Conservation (phyloP, 495 filamentous ascomycete species). For the Podospora anserina region DNA sequence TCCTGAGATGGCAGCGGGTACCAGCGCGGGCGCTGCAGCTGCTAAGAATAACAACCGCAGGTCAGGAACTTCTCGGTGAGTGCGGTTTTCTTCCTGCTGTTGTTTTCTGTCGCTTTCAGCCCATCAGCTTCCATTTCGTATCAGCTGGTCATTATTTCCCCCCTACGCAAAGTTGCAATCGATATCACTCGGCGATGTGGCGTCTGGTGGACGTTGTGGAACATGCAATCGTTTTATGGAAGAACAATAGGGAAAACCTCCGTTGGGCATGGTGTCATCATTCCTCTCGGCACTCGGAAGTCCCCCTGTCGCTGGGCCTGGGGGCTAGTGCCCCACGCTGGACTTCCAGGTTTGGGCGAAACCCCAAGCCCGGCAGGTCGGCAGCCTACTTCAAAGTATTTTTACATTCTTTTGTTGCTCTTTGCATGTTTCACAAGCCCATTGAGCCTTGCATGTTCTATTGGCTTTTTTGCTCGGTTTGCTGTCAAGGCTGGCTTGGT, state of each 20-base stretch:
- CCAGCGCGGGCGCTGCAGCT: conserved; percentile 1
- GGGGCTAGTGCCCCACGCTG: conserved; percentile 1
- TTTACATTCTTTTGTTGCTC: neutral
- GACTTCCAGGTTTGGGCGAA: neutral
- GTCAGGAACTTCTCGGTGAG: conserved; percentile 22
- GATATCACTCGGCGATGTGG: neutral
- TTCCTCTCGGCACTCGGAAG: conserved; percentile 6
- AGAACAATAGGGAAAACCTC: neutral
- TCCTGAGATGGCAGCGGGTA: neutral
- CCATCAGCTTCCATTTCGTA: neutral
- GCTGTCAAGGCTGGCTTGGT: neutral
- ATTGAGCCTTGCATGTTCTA: neutral
- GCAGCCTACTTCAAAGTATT: neutral
- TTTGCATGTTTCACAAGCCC: neutral
- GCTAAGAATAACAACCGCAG: conserved; percentile 17
- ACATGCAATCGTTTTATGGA: neutral
- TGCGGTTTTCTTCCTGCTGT: neutral
- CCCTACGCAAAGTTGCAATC: neutral
- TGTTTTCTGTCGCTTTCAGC: neutral
- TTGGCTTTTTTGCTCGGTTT: neutral
- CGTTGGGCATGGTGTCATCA: conserved; percentile 2
- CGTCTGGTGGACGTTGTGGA: neutral
- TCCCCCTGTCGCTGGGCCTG: neutral
- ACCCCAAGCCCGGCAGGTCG: neutral
- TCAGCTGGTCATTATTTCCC: neutral